phyloP scores from a whole-genome alignment of 2,329 filamentous ascomycete genomes.

The Trichoderma atrobrunneum region DNA sequence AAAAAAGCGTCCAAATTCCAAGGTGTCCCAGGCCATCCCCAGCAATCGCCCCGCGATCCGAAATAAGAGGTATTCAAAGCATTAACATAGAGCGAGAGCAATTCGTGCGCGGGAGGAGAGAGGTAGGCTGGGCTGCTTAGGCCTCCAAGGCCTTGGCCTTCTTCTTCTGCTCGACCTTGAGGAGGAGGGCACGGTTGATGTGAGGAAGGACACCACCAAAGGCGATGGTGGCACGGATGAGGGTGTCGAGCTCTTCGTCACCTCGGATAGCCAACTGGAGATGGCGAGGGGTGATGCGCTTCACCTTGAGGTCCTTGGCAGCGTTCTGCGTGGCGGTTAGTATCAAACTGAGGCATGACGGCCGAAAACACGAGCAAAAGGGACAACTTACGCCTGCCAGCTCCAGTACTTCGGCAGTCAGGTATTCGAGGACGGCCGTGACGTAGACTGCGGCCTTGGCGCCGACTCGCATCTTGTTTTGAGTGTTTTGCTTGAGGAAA shows the following conservation, averaged over 20 bases:
- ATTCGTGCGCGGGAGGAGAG: conserved; percentile 1
- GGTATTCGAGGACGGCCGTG: conserved; percentile 95
- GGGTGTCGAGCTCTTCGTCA: conserved; percentile 95
- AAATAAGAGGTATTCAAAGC: conserved; percentile 17
- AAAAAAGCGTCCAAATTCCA: neutral
- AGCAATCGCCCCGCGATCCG: conserved; percentile 11
- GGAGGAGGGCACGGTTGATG: conserved; percentile 94
- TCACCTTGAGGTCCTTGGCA: conserved; percentile 99
- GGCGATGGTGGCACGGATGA: conserved; percentile 96
- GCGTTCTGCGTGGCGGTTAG: conserved; percentile 62
- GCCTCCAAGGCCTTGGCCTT: conserved; percentile 59
- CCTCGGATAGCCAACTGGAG: conserved; percentile 96
- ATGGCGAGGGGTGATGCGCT: conserved; percentile 98
- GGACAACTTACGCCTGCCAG: conserved; percentile 72
- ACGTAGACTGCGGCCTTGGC: conserved; percentile 98
- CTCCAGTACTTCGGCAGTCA: conserved; percentile 97
- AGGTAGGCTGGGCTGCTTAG: conserved; percentile 26
- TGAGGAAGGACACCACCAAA: conserved; percentile 97
- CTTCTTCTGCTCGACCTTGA: conserved; percentile 98
- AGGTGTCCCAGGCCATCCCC: conserved; percentile 16
- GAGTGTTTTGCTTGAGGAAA: conserved; percentile 98
- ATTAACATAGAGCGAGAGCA: conserved; percentile 14
- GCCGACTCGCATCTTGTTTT: conserved; percentile 99
- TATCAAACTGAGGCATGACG: conserved; percentile 23
- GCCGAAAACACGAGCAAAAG: neutral